phyloP scores from a whole-genome alignment of 208 protist genomes.

The Strigomonas oncopelti region DNA sequence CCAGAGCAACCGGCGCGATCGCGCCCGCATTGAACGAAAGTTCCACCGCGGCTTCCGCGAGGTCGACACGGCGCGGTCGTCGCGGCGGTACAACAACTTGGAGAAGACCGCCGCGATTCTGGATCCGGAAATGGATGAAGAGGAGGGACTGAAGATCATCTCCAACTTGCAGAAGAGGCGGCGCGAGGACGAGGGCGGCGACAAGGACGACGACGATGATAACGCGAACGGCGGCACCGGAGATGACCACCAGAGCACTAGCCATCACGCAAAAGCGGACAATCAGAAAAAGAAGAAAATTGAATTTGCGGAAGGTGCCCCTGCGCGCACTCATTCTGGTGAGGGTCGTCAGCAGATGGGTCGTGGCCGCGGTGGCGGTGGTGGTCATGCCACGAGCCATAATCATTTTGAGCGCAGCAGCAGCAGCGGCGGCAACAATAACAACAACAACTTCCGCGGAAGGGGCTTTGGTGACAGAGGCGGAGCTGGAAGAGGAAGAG shows the following conservation, averaged over 20 bases:
- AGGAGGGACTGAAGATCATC: conserved; percentile 50
- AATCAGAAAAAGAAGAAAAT: conserved; percentile 13
- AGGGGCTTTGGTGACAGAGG: neutral
- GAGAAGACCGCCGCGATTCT: conserved; percentile 54
- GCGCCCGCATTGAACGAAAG: conserved; percentile 45
- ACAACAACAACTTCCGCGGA: neutral
- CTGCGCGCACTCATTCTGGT: too few relatives aligned
- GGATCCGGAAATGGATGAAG: conserved; percentile 44
- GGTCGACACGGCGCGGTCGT: conserved; percentile 57
- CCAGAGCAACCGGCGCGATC: conserved; percentile 65
- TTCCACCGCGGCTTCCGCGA: conserved; percentile 64
- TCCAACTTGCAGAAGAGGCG: conserved; percentile 57
- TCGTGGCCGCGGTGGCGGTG: conserved; percentile 6
- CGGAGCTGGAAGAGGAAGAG: neutral
- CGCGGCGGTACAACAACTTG: conserved; percentile 76
- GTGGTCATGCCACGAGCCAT: too few relatives aligned
- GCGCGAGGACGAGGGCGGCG: conserved; percentile 38
- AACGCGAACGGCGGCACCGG: neutral
- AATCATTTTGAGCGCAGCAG: too few relatives aligned
- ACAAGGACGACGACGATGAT: conserved; percentile 4
- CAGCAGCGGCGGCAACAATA: too few relatives aligned
- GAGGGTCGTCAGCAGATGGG: neutral
- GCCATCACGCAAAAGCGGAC: neutral
- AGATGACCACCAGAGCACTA: neutral
- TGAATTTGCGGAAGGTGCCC: neutral